Conservation (phyloP, 1,284 basidiomycete genomes). For the Cutaneotrichosporon sp. region DNA sequence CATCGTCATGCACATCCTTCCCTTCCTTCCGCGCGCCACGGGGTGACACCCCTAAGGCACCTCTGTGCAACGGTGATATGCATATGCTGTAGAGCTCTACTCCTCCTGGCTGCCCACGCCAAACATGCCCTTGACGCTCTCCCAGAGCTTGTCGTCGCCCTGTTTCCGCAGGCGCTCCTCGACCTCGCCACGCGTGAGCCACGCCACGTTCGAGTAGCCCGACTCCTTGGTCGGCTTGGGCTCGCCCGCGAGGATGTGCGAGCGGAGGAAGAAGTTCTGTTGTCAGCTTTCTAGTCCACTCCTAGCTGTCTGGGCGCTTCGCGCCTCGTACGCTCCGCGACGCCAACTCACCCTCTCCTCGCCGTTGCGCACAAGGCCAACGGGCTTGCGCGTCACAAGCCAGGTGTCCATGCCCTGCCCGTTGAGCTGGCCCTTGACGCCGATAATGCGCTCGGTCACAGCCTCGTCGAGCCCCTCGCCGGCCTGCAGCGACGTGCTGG, state of each 20-base stretch:
- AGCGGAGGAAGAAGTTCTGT: conserved; percentile 53
- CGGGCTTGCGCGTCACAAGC: conserved; percentile 52
- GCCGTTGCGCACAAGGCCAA: conserved; percentile 41
- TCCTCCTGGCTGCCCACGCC: conserved; percentile 27
- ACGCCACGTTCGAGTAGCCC: conserved; percentile 37
- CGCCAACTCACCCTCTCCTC: conserved; percentile 43
- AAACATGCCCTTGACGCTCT: conserved; percentile 45
- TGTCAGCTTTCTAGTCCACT: background rate
- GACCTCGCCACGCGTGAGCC: conserved; percentile 44
- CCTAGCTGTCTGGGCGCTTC: background rate
- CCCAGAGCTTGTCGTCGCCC: conserved; percentile 44
- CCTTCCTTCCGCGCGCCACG: background rate
- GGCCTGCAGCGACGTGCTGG: conserved; percentile 45
- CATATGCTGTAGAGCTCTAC: conserved; percentile 22
- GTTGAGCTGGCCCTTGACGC: conserved; percentile 38
- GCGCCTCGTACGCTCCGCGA: no score
- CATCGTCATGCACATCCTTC: background rate
- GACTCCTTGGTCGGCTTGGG: conserved; percentile 37
- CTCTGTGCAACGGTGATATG: conserved; percentile 20
- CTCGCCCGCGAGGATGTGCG: conserved; percentile 51
- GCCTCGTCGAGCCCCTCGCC: conserved; percentile 48
- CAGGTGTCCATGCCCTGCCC: conserved; percentile 51
- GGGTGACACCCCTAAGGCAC: no score
- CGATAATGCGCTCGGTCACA: conserved; percentile 34
- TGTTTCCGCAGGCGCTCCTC: conserved; percentile 39